Conservation (phyloP, 768 basidiomycete genomes). For the Leccinellum rugosiceps region DNA sequence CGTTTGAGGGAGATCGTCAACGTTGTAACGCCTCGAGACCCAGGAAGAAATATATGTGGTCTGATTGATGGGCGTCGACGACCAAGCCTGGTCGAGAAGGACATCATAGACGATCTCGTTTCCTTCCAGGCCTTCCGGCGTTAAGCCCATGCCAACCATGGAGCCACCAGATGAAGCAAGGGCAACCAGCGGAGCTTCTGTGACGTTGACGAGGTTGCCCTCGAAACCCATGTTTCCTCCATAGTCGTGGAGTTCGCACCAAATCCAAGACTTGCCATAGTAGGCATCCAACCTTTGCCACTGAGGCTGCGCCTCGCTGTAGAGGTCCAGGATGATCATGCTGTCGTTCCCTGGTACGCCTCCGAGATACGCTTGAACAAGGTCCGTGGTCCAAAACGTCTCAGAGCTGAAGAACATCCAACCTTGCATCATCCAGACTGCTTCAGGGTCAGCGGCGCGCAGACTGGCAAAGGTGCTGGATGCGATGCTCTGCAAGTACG, state of each 20-base stretch:
- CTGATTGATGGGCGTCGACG: conserved; percentile 31
- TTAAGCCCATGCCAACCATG: conserved; percentile 39
- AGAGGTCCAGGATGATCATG: conserved; percentile 42
- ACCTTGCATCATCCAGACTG: conserved; percentile 42
- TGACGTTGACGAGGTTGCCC: background rate
- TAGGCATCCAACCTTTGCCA: conserved; percentile 40
- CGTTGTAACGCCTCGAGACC: conserved; percentile 35
- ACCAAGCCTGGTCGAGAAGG: conserved; percentile 42
- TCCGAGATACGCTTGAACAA: conserved; percentile 37
- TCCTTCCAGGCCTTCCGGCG: conserved; percentile 41
- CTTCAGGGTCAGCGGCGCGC: conserved; percentile 38
- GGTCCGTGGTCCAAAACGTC: conserved; percentile 39
- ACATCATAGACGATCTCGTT: conserved; percentile 43
- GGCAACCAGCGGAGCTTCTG: conserved; percentile 15
- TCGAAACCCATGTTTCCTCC: background rate
- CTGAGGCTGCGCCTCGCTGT: conserved; percentile 38
- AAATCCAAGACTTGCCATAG: conserved; percentile 30
- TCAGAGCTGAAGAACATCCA: conserved; percentile 39
- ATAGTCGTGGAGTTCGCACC: background rate
- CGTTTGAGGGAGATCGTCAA: conserved; percentile 22
- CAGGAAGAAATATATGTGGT: conserved; percentile 32
- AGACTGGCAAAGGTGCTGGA: conserved; percentile 36
- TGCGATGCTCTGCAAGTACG: conserved; percentile 34
- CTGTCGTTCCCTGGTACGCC: conserved; percentile 36
- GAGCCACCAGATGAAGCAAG: conserved; percentile 28